Percentiles rank a stretch among this genome's conserved stretches.
Conservation (phyloP, 257 asterid genomes). For the Ocimum tenuiflorum region DNA sequence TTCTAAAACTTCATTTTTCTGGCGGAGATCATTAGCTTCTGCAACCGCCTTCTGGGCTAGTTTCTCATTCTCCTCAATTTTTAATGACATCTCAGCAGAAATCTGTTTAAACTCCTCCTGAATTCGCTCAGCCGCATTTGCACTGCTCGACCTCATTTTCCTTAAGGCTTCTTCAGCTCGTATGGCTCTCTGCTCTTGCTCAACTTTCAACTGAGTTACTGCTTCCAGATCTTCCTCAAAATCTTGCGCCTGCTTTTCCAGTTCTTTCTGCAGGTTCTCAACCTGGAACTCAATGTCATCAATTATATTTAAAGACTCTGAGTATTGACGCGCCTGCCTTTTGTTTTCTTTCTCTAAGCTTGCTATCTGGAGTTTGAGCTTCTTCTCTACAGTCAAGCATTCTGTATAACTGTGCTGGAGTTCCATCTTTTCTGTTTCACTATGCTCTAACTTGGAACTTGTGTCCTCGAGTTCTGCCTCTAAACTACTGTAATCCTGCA, state of each 20-base stretch:
- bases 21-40: constrained; percentile 50
- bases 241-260: constrained; percentile 47
- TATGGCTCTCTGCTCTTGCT: constrained; percentile 72
- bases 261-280: constrained; percentile 56
- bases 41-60: constrained; percentile 42
- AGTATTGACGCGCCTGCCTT: constrained; percentile 39
- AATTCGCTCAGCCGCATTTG: constrained; percentile 47
- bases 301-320: constrained; percentile 41
- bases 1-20: constrained; percentile 52
- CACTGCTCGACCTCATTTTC: constrained; percentile 43
- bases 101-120: constrained; percentile 61
- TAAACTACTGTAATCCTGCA: constrained; percentile 39
- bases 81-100: constrained; percentile 53
- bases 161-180: constrained; percentile 72
- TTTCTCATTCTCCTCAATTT: constrained; percentile 57
- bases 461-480: constrained; percentile 46
- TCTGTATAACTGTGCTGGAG: constrained; percentile 41
- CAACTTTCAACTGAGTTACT: constrained; percentile 39
- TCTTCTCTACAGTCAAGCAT: constrained; percentile 44
- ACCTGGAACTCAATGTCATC: constrained; percentile 53
- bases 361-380: constrained; percentile 44
- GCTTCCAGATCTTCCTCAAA: constrained; percentile 53
- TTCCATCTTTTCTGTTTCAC: constrained; percentile 39
- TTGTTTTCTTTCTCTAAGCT: constrained; percentile 48
- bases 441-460: constrained; percentile 38